Conservation (phyloP, 1,284 basidiomycete genomes). For the Cryptococcus maquisensis region DNA sequence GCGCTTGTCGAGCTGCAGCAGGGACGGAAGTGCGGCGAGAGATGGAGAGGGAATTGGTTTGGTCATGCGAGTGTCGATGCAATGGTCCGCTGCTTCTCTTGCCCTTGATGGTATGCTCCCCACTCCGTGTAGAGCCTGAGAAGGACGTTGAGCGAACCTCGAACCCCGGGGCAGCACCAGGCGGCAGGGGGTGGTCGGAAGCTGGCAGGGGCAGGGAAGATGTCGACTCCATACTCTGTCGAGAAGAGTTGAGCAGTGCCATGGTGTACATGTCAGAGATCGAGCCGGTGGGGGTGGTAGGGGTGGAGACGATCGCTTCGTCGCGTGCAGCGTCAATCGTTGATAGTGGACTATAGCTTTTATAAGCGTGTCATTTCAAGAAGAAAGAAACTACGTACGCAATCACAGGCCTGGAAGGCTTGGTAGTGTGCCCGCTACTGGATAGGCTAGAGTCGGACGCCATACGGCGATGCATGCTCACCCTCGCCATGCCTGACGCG, state of each 20-base stretch:
- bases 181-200: conserved; percentile 23
- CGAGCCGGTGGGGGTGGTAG: conserved; percentile 40
- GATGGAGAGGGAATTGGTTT: not conserved
- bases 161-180: conserved; percentile 28
- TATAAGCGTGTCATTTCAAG: too few species aligned
- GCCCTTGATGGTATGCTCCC: too few species aligned
- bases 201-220: conserved; percentile 33
- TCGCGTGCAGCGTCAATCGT: conserved; percentile 26
- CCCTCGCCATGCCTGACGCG: conserved; percentile 12
- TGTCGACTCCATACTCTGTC: conserved; percentile 44
- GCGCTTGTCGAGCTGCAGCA: conserved; percentile 25
- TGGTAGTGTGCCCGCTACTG: conserved; percentile 40
- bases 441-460: conserved; percentile 43
- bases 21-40: conserved; percentile 25
- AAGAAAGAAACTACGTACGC: conserved; percentile 17
- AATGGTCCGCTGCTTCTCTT: not conserved
- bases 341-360: conserved; percentile 31
- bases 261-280: conserved; percentile 27
- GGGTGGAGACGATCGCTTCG: conserved; percentile 20
- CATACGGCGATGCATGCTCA: conserved; percentile 37
- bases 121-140: conserved; percentile 27
- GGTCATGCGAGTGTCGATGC: not conserved
- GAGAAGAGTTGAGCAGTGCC: conserved; percentile 24
- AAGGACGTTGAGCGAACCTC: conserved; percentile 47
- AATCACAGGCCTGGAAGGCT: conserved; percentile 14